A percentile compares a stretch with the other conserved stretches of the same genome.
These are phyloP conservation scores for Nakazawaea ernobii DNA, from an alignment of 805 yeast species.

Conservation along the genomic window DNA sequence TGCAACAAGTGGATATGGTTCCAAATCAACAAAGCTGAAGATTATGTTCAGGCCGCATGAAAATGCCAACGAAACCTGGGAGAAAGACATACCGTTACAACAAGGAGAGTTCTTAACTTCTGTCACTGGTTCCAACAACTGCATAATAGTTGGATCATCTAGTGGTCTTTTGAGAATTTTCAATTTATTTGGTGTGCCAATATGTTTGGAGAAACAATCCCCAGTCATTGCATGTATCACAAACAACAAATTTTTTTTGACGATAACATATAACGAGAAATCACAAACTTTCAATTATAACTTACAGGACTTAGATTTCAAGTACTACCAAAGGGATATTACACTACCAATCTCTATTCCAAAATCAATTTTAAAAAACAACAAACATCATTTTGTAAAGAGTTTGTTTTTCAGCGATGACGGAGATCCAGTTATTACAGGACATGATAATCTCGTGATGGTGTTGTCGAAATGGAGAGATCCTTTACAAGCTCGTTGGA, in stretches of 20 bases:
- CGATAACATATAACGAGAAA: constrained; percentile 31
- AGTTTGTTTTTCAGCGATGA: constrained; percentile 80
- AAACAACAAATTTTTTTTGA: constrained; percentile 48
- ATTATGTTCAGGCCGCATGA: constrained; percentile 68
- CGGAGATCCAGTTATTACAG: constrained; percentile 89
- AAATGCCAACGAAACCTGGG: constrained; percentile 65
- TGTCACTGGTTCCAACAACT: constrained; percentile 57
- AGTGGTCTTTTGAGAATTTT: constrained; percentile 69
- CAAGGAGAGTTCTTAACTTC: constrained; percentile 55
- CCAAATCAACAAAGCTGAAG: constrained; percentile 9
- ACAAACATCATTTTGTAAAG: constrained; percentile 32
- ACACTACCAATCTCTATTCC: constrained; percentile 34
- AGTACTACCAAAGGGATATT: constrained; percentile 35
- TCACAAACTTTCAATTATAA: constrained; percentile 23
- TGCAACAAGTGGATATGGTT: constrained; percentile 35
- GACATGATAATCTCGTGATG: constrained; percentile 67
- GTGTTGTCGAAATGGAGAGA: constrained; percentile 77
- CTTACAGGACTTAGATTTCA: constrained; percentile 31
- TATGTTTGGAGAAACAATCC: constrained; percentile 60
- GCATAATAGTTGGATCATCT: constrained; percentile 66
- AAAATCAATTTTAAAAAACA: constrained; percentile 3
- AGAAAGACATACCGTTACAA: constrained; percentile 45
- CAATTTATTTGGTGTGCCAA: constrained; percentile 68
- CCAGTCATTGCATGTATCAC: constrained; percentile 75
- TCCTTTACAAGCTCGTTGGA: constrained; percentile 74